Evolutionary conservation across 169 alveolate species (phyloP).

Genomic region (Plasmodium falciparum): DNA sequence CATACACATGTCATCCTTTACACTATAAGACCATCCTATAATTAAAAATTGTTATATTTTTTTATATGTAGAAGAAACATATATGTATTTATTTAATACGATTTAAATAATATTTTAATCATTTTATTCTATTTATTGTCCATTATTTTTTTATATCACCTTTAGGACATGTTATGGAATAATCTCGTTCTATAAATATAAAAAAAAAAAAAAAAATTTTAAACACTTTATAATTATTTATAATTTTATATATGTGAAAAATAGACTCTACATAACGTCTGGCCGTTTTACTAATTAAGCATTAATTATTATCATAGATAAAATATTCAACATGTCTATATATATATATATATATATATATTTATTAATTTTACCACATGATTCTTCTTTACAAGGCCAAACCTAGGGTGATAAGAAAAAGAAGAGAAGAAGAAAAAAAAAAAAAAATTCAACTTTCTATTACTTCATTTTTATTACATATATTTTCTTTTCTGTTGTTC

Average conservation of each 20-base stretch:
- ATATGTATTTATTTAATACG: no score
- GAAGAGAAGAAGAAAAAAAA: no score
- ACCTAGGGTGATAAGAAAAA: conserved; percentile 17
- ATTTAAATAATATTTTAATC: no score
- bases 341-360: background rate
- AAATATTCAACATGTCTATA: conserved; percentile 1
- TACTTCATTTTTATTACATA: background rate
- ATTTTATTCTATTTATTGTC: background rate
- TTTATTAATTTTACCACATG: conserved; percentile 35
- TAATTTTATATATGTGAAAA: no score
- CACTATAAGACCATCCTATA: conserved; percentile 62
- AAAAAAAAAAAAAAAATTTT: background rate
- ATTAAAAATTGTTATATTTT: conserved; percentile 5
- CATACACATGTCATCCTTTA: conserved; percentile 24
- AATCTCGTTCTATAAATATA: conserved; percentile 60
- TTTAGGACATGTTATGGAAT: conserved; percentile 73
- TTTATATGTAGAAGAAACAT: no score
- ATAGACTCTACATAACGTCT: no score
- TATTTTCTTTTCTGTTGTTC: background rate
- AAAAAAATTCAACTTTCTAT: background rate
- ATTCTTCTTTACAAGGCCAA: conserved; percentile 69
- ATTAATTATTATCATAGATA: conserved; percentile 48
- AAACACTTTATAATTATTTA: no score
- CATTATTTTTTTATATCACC: conserved; percentile 15
- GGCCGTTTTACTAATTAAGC: no score